These are phyloP conservation scores for Thelonectria discophora DNA, from an alignment of 2,329 filamentous ascomycete genomes.

Conservation along the genomic window DNA sequence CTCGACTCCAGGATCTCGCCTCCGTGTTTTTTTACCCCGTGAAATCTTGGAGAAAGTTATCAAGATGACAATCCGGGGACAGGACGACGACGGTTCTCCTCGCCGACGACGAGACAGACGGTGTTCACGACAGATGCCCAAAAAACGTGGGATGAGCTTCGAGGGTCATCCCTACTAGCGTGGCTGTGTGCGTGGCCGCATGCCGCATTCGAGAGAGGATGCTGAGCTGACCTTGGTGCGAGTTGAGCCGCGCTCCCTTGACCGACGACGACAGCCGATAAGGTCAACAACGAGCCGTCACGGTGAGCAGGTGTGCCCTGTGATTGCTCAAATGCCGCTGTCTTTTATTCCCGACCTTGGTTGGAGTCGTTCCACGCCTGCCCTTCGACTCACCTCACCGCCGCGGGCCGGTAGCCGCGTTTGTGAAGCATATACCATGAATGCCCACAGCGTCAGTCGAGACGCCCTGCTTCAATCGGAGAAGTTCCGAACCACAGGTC, in stretches of 20 bases:
- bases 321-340: slow-evolving; percentile 23
- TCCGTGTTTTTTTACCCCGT: slow-evolving; percentile 20
- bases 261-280: slow-evolving; percentile 25
- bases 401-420: slow-evolving; percentile 39
- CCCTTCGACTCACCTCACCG: slow-evolving; percentile 39
- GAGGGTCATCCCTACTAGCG: slow-evolving; percentile 39
- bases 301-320: slow-evolving; percentile 3
- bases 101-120: background rate
- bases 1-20: slow-evolving; percentile 20
- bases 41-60: slow-evolving; percentile 17
- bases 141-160: slow-evolving; percentile 27
- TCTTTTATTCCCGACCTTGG: slow-evolving; percentile 40
- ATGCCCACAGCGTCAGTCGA: slow-evolving; percentile 33
- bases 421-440: slow-evolving; percentile 29
- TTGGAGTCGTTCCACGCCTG: slow-evolving; percentile 37
- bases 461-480: slow-evolving; percentile 38
- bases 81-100: slow-evolving; percentile 1
- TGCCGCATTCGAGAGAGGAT: slow-evolving; percentile 23
- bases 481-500: slow-evolving; percentile 34
- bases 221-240: slow-evolving; percentile 28
- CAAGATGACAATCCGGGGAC: slow-evolving; percentile 16
- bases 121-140: slow-evolving; percentile 16
- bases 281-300: slow-evolving; percentile 17
- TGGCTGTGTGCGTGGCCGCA: slow-evolving; percentile 21
- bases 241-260: slow-evolving; percentile 21